phyloP scores from a whole-genome alignment of 2,329 filamentous ascomycete genomes.

The Pyrenophora graminea region DNA sequence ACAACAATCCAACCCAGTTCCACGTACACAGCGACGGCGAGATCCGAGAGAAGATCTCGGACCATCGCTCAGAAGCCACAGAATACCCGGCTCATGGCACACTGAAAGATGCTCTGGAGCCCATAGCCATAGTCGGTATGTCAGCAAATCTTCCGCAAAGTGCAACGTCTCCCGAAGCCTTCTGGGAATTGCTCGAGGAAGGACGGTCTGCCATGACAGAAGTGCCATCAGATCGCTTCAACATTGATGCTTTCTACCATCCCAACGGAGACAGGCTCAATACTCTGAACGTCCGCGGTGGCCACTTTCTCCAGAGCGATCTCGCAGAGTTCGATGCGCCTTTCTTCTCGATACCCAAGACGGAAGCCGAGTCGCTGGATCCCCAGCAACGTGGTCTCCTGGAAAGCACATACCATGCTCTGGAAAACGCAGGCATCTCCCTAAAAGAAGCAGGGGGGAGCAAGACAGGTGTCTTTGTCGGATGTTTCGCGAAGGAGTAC shows the following conservation, averaged over 20 bases:
- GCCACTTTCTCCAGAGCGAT: constrained; percentile 24
- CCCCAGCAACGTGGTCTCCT: constrained; percentile 30
- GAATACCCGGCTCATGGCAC: too few species aligned
- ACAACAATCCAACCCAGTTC: too few species aligned
- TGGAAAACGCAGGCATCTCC: constrained; percentile 31
- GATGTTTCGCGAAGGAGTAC: constrained; percentile 15
- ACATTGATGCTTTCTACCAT: not conserved
- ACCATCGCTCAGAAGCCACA: too few species aligned
- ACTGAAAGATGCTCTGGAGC: not conserved
- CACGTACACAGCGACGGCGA: too few species aligned
- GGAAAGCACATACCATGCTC: constrained; percentile 29
- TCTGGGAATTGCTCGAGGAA: not conserved
- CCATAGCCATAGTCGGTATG: not conserved
- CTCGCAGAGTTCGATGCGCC: constrained; percentile 22
- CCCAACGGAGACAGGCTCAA: not conserved
- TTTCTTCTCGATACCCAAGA: constrained; percentile 22
- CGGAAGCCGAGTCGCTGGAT: constrained; percentile 27
- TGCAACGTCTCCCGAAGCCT: not conserved
- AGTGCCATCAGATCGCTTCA: not conserved
- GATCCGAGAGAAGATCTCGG: too few species aligned
- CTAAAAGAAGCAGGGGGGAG: constrained; percentile 12
- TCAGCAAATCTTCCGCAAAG: not conserved
- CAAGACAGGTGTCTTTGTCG: constrained; percentile 19
- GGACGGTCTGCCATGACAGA: not conserved
- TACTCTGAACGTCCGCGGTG: not conserved